Conservation (phyloP, 768 basidiomycete genomes). For the Boletus patriciae region DNA sequence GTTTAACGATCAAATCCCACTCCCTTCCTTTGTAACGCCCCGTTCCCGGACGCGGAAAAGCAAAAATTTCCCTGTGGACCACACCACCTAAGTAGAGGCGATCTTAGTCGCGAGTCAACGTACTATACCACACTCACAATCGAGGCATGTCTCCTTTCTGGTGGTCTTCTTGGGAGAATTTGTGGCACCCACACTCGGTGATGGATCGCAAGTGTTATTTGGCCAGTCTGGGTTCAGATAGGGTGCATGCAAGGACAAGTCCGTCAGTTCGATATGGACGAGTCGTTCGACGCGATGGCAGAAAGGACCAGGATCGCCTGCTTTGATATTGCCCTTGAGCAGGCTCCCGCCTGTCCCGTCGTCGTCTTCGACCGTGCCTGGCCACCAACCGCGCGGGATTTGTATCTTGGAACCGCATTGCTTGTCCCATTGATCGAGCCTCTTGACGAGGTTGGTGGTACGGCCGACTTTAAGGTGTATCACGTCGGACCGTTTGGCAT, state of each 20-base stretch:
- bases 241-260: constrained; percentile 54
- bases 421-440: constrained; percentile 78
- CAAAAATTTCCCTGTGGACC: constrained; percentile 77
- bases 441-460: constrained; percentile 66
- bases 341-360: constrained; percentile 42
- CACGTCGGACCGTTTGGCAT: constrained; percentile 36
- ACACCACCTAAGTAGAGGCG: constrained; percentile 44
- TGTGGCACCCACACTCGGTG: constrained; percentile 3
- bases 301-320: constrained; percentile 60
- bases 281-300: constrained; percentile 78
- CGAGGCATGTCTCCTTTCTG: constrained; percentile 37
- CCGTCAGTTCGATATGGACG: constrained; percentile 77
- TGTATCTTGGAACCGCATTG: constrained; percentile 79
- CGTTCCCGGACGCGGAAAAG: constrained; percentile 54
- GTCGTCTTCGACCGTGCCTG: constrained; percentile 49
- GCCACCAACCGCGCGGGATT: constrained; percentile 73
- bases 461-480: constrained; percentile 80
- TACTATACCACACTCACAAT: constrained; percentile 40
- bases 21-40: constrained; percentile 64
- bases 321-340: constrained; percentile 63
- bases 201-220: constrained; percentile 32
- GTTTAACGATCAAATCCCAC: constrained; percentile 73
- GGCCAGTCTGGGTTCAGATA: constrained; percentile 60
- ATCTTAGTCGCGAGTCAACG: constrained; percentile 5
- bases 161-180: constrained; percentile 15